Conservation (phyloP, 768 basidiomycete genomes). For the Lactifluus pinguis region DNA sequence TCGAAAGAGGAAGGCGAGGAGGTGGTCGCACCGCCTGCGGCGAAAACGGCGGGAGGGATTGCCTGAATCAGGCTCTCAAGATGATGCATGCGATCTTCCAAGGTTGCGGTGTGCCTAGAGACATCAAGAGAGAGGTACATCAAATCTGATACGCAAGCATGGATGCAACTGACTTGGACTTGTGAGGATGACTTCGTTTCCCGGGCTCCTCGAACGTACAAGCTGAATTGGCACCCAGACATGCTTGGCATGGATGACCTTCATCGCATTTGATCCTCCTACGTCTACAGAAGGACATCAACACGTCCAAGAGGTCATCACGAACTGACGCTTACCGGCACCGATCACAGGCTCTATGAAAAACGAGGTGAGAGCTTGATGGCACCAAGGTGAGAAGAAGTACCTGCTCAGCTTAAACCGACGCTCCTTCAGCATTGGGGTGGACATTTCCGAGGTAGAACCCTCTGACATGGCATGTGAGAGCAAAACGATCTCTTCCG, state of each 20-base stretch:
- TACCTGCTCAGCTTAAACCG: constrained; percentile 85
- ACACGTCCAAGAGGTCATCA: neutral
- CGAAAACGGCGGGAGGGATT: constrained; percentile 73
- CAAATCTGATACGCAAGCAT: neutral
- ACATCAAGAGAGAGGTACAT: neutral
- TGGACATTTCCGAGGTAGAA: neutral
- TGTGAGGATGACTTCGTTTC: constrained; percentile 78
- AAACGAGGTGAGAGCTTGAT: constrained; percentile 5
- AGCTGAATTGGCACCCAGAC: constrained; percentile 69
- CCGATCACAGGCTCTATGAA: constrained; percentile 76
- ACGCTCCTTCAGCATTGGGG: constrained; percentile 55
- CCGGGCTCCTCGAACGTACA: constrained; percentile 86
- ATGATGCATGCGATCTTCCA: constrained; percentile 85
- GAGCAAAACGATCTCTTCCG: neutral
- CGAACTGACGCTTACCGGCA: constrained; percentile 54
- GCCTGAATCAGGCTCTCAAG: constrained; percentile 78
- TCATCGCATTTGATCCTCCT: constrained; percentile 84
- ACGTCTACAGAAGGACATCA: constrained; percentile 38
- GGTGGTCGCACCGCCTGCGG: constrained; percentile 40
- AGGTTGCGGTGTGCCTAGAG: constrained; percentile 63
- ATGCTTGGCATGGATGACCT: constrained; percentile 83
- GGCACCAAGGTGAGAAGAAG: constrained; percentile 20
- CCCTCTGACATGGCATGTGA: constrained; percentile 10
- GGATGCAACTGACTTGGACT: constrained; percentile 60
- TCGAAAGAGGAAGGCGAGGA: constrained; percentile 28